Base-by-base conservation (phyloP, 352 stramenopile genomes). In the Phytophthora nicotianae region DNA sequence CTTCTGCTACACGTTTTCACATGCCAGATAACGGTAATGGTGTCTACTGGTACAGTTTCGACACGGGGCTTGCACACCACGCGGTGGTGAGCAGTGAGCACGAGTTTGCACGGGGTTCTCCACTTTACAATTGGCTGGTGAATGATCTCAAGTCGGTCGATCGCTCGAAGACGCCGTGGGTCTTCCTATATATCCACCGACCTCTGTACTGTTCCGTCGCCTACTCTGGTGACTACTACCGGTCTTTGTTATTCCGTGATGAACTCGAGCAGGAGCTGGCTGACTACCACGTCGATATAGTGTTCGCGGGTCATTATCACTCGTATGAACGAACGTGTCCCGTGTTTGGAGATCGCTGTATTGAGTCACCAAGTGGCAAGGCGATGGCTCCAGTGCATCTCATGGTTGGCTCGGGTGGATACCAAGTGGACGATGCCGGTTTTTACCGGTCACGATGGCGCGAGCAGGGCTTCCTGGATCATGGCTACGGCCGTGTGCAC, bases 21-120 rank as follows among this genome's bases (percentile, higher is more conserved):
- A 95, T 95, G 83, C 86, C 80, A 0, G 62, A 71, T 17, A 81
- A 81, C 42, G 72, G 77, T 37, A 88, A 86, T 40, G 60, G 62
- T 6, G 69, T 83, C 2, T 89, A 80, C 54, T 90, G 77, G 76
- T 89, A 88, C 70, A 87, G 76, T 46, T 74, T 72, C 19, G 75
- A 88, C 41, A 73, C 72, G 2, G 81, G 81, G 3, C 70, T 90
- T 33, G 62, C 61, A 23, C 81, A 88, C 37, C 78, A 89, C 55
- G 51, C 69, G 0, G 63, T 90, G 19, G 14, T 88, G 2, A 86
- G 74, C 56, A 80, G 70, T 29, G 77, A 90, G 45, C 79, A 88
- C 62, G 70, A 88, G 38, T 85, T 84, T 51, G 65, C 70, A 10
- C 48, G 48, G 7, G 72, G 76, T 7, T 87, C 77, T 7, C 45